phyloP scores from a whole-genome alignment of 2,329 filamentous ascomycete genomes.

The Diaporthe australafricana region DNA sequence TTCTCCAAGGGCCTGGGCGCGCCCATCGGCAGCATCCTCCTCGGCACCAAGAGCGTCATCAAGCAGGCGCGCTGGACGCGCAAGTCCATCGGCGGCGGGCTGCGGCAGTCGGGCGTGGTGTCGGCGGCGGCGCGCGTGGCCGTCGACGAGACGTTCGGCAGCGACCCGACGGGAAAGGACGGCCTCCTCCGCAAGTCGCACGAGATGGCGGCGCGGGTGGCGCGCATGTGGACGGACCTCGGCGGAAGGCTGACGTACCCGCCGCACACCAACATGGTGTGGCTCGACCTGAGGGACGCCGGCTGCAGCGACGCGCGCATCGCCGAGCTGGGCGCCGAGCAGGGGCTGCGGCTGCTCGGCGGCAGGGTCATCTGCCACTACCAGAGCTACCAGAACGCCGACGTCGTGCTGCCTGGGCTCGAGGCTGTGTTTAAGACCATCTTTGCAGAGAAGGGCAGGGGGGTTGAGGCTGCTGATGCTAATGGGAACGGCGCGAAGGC shows the following conservation, averaged over 20 bases:
- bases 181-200: slow-evolving; percentile 73
- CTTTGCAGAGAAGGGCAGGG: slow-evolving; percentile 43
- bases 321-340: slow-evolving; percentile 52
- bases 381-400: slow-evolving; percentile 71
- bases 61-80: slow-evolving; percentile 79
- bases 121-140: slow-evolving; percentile 81
- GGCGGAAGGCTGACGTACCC: slow-evolving; percentile 77
- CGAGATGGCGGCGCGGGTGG: slow-evolving; percentile 70
- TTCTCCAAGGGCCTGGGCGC: slow-evolving; percentile 66
- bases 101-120: slow-evolving; percentile 81
- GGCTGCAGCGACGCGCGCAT: slow-evolving; percentile 56
- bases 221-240: slow-evolving; percentile 70
- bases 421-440: slow-evolving; percentile 64
- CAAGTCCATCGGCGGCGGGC: slow-evolving; percentile 84
- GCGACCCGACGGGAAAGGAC: slow-evolving; percentile 65
- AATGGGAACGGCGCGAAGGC: slow-evolving; percentile 5
- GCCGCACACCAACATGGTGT: slow-evolving; percentile 93
- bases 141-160: slow-evolving; percentile 82
- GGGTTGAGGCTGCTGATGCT: neutral
- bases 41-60: slow-evolving; percentile 63
- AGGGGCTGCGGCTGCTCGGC: slow-evolving; percentile 55
- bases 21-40: slow-evolving; percentile 61
- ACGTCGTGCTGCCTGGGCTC: slow-evolving; percentile 69
- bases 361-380: slow-evolving; percentile 61
- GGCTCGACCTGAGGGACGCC: slow-evolving; percentile 77